These are phyloP conservation scores for Condylostoma magnum DNA, from an alignment of 169 alveolate genomes.

Conservation along the genomic window DNA sequence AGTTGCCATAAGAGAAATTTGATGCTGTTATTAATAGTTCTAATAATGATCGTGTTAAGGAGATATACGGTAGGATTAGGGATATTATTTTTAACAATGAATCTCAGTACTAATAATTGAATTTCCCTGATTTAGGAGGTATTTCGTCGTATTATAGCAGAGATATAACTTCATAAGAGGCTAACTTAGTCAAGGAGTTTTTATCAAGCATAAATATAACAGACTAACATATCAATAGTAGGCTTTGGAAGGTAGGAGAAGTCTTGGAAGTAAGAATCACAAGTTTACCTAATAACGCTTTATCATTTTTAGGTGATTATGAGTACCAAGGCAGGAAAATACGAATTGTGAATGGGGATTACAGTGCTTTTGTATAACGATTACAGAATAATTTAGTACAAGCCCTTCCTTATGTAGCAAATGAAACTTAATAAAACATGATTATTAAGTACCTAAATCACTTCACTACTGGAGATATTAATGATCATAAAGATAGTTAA, in stretches of 20 bases:
- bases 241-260: conserved; percentile 30
- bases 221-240: conserved; percentile 49
- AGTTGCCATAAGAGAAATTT: conserved; percentile 58
- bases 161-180: conserved; percentile 53
- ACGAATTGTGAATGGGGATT: conserved; percentile 57
- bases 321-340: conserved; percentile 34
- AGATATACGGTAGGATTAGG: conserved; percentile 42
- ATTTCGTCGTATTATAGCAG: conserved; percentile 51
- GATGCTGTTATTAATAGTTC: conserved; percentile 34
- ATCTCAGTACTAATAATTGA: conserved; percentile 45
- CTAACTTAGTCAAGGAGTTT: conserved; percentile 52
- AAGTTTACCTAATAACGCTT: neutral
- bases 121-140: conserved; percentile 58
- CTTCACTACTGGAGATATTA: conserved; percentile 68
- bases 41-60: conserved; percentile 29
- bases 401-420: conserved; percentile 55
- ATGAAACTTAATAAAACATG: conserved; percentile 60
- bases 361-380: conserved; percentile 33
- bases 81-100: conserved; percentile 43
- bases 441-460: conserved; percentile 53
- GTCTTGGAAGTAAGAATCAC: conserved; percentile 20
- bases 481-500: conserved; percentile 62
- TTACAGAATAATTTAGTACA: conserved; percentile 40
- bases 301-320: conserved; percentile 32
- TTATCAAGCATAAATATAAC: conserved; percentile 36